These are phyloP conservation scores for Mycena maculata DNA, from an alignment of 768 basidiomycete genomes.

Conservation along the genomic window DNA sequence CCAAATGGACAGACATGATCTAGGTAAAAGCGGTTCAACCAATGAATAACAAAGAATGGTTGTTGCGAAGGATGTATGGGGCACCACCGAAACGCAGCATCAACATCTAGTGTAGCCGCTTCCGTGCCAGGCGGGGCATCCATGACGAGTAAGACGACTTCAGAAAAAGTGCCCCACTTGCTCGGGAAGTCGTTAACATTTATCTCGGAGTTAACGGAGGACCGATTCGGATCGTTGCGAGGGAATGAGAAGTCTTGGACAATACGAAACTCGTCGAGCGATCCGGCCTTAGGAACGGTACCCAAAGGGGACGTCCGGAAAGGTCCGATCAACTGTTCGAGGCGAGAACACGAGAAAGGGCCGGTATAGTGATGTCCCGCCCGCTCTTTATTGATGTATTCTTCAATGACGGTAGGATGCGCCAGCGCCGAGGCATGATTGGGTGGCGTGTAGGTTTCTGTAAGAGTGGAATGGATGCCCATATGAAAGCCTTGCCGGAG, in stretches of 20 bases:
- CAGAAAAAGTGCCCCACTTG: slow-evolving; percentile 36
- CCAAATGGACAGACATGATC: slow-evolving; percentile 46
- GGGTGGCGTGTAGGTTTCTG: too few species aligned
- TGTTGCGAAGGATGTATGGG: slow-evolving; percentile 46
- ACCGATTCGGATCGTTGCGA: not conserved
- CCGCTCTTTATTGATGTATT: not conserved
- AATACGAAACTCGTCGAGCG: slow-evolving; percentile 1
- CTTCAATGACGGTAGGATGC: not conserved
- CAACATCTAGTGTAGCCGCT: slow-evolving; percentile 52
- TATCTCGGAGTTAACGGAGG: slow-evolving; percentile 26
- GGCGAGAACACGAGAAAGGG: not conserved
- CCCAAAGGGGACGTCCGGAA: slow-evolving; percentile 27
- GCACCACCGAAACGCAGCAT: slow-evolving; percentile 48
- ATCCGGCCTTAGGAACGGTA: not conserved
- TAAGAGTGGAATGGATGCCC: too few species aligned
- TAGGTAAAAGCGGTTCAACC: slow-evolving; percentile 40
- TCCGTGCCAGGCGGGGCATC: slow-evolving; percentile 47
- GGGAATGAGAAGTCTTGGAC: slow-evolving; percentile 36
- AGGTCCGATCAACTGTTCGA: slow-evolving; percentile 25
- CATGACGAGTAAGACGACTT: slow-evolving; percentile 39
- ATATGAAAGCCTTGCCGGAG: too few species aligned
- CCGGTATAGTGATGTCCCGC: not conserved
- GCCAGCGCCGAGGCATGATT: not conserved
- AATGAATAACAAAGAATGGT: slow-evolving; percentile 37
- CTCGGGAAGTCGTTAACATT: slow-evolving; percentile 26